Evolutionary conservation across 257 asterid genomes (phyloP).

Genomic region (Solanum boliviense): DNA sequence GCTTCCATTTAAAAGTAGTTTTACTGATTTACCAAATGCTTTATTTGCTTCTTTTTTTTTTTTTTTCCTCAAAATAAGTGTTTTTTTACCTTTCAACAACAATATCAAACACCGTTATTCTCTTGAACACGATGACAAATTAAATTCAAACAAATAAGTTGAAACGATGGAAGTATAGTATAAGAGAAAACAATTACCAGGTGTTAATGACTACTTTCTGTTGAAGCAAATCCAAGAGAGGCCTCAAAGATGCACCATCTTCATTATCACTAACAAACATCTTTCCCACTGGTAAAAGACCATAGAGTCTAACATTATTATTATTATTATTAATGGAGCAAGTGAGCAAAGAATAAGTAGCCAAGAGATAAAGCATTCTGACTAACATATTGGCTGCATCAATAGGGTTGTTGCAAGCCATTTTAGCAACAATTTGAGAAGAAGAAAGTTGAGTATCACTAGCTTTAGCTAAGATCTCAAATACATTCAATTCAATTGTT

Average conservation of each 20-base stretch:
- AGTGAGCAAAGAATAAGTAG: slow-evolving; percentile 6
- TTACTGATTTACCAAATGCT: too few relatives aligned
- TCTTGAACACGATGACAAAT: too few relatives aligned
- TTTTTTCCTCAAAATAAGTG: too few relatives aligned
- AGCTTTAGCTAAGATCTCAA: slow-evolving; percentile 16
- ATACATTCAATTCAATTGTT: slow-evolving; percentile 16
- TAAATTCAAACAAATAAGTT: too few relatives aligned
- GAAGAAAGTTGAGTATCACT: slow-evolving; percentile 11
- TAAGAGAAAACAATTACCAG: not conserved
- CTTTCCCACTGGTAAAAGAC: slow-evolving; percentile 10
- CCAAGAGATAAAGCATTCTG: slow-evolving; percentile 20
- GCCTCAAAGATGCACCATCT: slow-evolving; percentile 14
- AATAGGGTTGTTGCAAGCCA: not conserved
- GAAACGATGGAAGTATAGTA: too few relatives aligned
- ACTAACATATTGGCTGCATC: slow-evolving; percentile 12
- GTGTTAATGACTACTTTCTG: slow-evolving; percentile 3
- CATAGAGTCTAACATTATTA: not conserved
- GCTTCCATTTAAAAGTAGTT: too few relatives aligned
- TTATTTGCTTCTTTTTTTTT: too few relatives aligned
- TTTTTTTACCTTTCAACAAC: too few relatives aligned
- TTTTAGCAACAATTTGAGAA: slow-evolving; percentile 9
- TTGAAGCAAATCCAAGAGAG: slow-evolving; percentile 1
- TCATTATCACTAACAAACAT: slow-evolving; percentile 8
- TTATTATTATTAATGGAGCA: not conserved
- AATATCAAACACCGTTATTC: too few relatives aligned